A percentile compares a stretch with the other conserved stretches of the same genome.
phyloP scores from a whole-genome alignment of 257 asterid species.

The Solanum commersonii region DNA sequence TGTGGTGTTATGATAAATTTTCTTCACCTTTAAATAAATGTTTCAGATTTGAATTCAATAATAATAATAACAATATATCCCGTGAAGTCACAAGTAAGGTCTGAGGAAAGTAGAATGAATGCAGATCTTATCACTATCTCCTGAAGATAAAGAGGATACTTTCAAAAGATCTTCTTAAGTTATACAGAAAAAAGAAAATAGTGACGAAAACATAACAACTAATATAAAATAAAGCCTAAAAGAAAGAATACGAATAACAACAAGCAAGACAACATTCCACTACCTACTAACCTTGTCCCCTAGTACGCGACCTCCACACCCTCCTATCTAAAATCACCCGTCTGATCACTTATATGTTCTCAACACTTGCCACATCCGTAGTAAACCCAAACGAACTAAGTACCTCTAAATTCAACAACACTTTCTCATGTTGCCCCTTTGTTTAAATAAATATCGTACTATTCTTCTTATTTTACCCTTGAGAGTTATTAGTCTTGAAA shows the following conservation, averaged over 20 bases:
- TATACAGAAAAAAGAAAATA: too few relatives aligned
- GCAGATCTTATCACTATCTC: background rate
- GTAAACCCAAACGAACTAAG: background rate
- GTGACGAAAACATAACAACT: background rate
- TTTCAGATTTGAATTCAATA: too few relatives aligned
- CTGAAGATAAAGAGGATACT: too few relatives aligned
- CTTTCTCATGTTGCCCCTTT: background rate
- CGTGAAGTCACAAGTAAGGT: too few relatives aligned
- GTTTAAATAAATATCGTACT: background rate
- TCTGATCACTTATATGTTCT: background rate
- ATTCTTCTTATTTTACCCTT: too few relatives aligned
- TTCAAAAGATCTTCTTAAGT: background rate
- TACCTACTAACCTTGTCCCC: background rate
- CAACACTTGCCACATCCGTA: background rate
- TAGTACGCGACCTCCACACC: background rate
- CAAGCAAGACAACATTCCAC: background rate
- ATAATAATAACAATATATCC: background rate
- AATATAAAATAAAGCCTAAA: background rate
- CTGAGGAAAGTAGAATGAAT: too few relatives aligned
- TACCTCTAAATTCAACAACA: background rate
- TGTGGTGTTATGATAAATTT: background rate
- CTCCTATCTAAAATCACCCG: background rate
- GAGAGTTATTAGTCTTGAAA: too few relatives aligned
- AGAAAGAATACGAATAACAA: background rate
- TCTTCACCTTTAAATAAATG: rapidly evolving